phyloP scores from a whole-genome alignment of 768 basidiomycete genomes.

The Tylopilus vinaceipallidus region DNA sequence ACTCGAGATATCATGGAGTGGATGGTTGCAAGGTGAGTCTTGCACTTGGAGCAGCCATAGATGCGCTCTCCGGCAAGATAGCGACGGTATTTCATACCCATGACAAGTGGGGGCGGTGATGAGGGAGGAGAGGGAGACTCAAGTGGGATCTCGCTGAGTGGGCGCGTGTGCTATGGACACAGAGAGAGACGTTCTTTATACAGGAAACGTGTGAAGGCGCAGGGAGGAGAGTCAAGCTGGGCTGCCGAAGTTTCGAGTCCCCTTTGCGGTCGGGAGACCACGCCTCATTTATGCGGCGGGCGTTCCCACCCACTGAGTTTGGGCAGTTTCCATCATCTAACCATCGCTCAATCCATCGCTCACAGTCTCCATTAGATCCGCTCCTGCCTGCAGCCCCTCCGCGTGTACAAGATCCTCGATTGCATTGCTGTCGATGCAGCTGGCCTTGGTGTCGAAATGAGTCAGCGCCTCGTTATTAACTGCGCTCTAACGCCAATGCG shows the following conservation, averaged over 20 bases:
- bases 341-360: too few relatives aligned
- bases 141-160: slow-evolving; percentile 3
- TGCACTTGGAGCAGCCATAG: slow-evolving; percentile 85
- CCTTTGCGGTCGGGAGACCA: slow-evolving; percentile 24
- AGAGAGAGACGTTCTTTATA: slow-evolving; percentile 26
- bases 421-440: background rate
- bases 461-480: background rate
- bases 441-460: background rate
- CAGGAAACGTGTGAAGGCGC: slow-evolving; percentile 29
- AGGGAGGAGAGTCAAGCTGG: slow-evolving; percentile 5
- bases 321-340: background rate
- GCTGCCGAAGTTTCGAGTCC: slow-evolving; percentile 10
- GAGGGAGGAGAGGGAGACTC: background rate
- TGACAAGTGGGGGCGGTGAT: slow-evolving; percentile 30
- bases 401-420: background rate
- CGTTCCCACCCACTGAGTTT: slow-evolving; percentile 30
- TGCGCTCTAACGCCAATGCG: slow-evolving; percentile 31
- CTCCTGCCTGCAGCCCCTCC: too few relatives aligned
- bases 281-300: slow-evolving; percentile 21
- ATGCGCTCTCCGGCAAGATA: slow-evolving; percentile 84
- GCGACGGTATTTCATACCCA: slow-evolving; percentile 89
- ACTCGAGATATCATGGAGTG: slow-evolving; percentile 90
- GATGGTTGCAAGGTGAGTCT: slow-evolving; percentile 87
- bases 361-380: too few relatives aligned
- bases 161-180: background rate